Percentiles rank a stretch among this genome's conserved stretches.
Conservation (phyloP, 352 stramenopile genomes). For the Thalassiosira hispida region DNA sequence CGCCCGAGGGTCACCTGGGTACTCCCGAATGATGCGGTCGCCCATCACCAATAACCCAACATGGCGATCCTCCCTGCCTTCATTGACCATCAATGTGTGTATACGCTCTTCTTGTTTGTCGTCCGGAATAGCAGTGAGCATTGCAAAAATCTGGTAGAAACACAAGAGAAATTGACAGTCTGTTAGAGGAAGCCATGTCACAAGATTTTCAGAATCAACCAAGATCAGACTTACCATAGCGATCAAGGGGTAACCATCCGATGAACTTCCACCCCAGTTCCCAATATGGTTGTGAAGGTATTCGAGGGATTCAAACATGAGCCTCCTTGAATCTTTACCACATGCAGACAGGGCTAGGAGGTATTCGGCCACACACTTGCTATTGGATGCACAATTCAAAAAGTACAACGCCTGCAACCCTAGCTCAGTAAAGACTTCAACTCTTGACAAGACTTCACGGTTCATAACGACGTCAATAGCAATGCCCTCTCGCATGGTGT, state of each 20-base stretch:
- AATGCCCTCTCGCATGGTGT: slow-evolving; percentile 67
- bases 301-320: slow-evolving; percentile 69
- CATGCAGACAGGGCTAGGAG: slow-evolving; percentile 64
- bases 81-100: slow-evolving; percentile 64
- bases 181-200: too few species aligned
- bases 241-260: slow-evolving; percentile 31
- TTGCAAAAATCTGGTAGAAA: slow-evolving; percentile 59
- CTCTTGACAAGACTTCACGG: slow-evolving; percentile 24
- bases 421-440: slow-evolving; percentile 60
- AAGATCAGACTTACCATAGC: slow-evolving; percentile 28
- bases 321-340: slow-evolving; percentile 48
- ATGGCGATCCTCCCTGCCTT: slow-evolving; percentile 31
- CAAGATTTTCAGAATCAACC: slow-evolving; percentile 21
- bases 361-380: slow-evolving; percentile 68
- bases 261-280: slow-evolving; percentile 27
- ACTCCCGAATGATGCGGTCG: slow-evolving; percentile 43
- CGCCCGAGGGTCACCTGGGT: slow-evolving; percentile 60
- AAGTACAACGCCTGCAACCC: slow-evolving; percentile 59
- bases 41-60: slow-evolving; percentile 56
- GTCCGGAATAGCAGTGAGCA: slow-evolving; percentile 74
- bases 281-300: slow-evolving; percentile 52
- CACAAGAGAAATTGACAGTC: slow-evolving; percentile 7
- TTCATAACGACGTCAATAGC: slow-evolving; percentile 68
- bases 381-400: slow-evolving; percentile 60
- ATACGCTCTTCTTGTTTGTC: slow-evolving; percentile 77